Evolutionary conservation across 345 rosid species (phyloP).

Genomic region (Camelina sativa): DNA sequence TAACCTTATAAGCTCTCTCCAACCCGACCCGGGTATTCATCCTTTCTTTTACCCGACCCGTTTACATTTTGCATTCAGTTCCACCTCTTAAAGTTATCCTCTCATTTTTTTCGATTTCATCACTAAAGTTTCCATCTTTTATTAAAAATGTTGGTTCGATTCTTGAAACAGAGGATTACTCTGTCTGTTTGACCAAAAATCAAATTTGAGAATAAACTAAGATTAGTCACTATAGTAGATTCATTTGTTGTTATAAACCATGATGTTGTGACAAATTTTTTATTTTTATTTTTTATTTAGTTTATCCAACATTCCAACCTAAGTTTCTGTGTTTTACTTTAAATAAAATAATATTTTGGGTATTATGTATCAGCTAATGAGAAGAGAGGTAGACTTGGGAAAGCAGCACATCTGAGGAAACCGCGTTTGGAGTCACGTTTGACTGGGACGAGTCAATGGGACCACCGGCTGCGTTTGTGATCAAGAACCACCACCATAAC

Average conservation of each 20-base stretch:
- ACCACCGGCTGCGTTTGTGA: conserved; percentile 69
- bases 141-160: not conserved
- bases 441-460: conserved; percentile 79
- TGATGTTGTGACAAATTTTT: too few species aligned
- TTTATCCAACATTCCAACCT: too few species aligned
- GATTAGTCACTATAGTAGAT: not conserved
- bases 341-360: not conserved
- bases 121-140: conserved; percentile 15
- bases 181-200: not conserved
- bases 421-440: conserved; percentile 52
- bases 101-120: not conserved
- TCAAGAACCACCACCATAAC: conserved; percentile 69
- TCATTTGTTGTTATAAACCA: not conserved
- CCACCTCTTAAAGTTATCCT: not conserved
- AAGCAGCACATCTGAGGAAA: conserved; percentile 62
- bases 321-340: not conserved
- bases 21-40: conserved; percentile 57
- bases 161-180: conserved; percentile 26
- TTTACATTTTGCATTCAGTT: conserved; percentile 3
- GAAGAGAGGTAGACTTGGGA: conserved; percentile 58
- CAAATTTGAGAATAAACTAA: not conserved
- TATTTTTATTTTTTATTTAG: too few species aligned
- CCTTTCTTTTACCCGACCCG: conserved; percentile 25
- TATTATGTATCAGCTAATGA: conserved; percentile 47
- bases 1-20: conserved; percentile 62